phyloP scores from a whole-genome alignment of 176 grass and related monocot genomes.

The Bonia amplexicaulis region DNA sequence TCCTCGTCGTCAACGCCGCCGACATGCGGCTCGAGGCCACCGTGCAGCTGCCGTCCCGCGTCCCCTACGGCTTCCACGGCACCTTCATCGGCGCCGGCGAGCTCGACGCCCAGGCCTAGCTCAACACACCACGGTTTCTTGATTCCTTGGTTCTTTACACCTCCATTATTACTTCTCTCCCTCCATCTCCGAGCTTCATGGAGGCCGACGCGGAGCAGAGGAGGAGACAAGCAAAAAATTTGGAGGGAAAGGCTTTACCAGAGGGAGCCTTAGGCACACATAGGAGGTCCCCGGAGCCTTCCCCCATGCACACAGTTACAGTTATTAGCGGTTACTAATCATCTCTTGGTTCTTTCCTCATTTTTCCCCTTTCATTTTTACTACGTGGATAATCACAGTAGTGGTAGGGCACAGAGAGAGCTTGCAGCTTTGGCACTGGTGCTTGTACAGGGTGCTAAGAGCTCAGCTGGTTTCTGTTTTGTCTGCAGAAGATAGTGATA shows the following conservation, averaged over 20 bases:
- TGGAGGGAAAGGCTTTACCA: conserved; percentile 48
- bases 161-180: background rate
- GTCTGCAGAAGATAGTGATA: background rate
- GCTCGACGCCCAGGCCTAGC: conserved; percentile 51
- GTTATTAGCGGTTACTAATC: conserved; percentile 7
- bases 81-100: conserved; percentile 62
- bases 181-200: background rate
- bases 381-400: background rate
- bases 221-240: background rate
- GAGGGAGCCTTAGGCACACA: conserved; percentile 31
- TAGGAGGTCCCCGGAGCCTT: conserved; percentile 49
- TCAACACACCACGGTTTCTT: background rate
- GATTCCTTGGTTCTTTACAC: conserved; percentile 32
- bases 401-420: background rate
- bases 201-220: conserved; percentile 1
- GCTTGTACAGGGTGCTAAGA: conserved; percentile 28
- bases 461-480: conserved; percentile 27
- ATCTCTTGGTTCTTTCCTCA: background rate
- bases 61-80: conserved; percentile 93
- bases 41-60: conserved; percentile 73
- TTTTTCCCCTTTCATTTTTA: background rate
- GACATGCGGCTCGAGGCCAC: conserved; percentile 79
- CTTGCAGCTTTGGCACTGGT: conserved; percentile 36
- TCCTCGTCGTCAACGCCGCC: conserved; percentile 62
- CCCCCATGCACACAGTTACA: background rate